These are phyloP conservation scores for Lentinula detonsa DNA, from an alignment of 768 basidiomycete species.

Conservation along the genomic window DNA sequence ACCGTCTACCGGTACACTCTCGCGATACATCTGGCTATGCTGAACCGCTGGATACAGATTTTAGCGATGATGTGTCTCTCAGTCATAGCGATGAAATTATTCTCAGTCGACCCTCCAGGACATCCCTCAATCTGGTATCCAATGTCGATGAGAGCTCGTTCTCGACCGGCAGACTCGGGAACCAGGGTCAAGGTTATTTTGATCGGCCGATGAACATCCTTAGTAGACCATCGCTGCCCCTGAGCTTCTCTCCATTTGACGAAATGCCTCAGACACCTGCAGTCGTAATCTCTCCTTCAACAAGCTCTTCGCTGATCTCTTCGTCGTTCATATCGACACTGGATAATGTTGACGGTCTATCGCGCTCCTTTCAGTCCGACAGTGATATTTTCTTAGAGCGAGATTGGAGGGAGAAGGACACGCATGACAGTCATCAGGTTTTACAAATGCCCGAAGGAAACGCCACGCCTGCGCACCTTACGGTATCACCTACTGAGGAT, in stretches of 20 bases:
- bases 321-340: conserved; percentile 51
- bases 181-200: conserved; percentile 12
- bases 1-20: background rate
- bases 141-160: conserved; percentile 12
- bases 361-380: conserved; percentile 47
- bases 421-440: background rate
- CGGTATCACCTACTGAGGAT: conserved; percentile 10
- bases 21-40: background rate
- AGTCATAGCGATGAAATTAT: conserved; percentile 14
- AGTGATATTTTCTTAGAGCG: conserved; percentile 45
- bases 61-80: conserved; percentile 1
- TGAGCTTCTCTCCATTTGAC: conserved; percentile 55
- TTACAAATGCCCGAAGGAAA: background rate
- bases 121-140: conserved; percentile 24
- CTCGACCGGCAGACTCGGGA: conserved; percentile 18
- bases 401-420: conserved; percentile 37
- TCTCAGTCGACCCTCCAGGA: conserved; percentile 13
- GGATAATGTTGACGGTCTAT: conserved; percentile 31
- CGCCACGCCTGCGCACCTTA: background rate
- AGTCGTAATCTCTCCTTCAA: conserved; percentile 27
- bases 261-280: conserved; percentile 22
- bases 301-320: conserved; percentile 48
- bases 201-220: conserved; percentile 32
- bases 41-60: background rate
- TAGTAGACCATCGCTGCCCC: conserved; percentile 13